Evolutionary conservation across 2,329 filamentous ascomycete species (phyloP).

Genomic region (Esteya vermicola): DNA sequence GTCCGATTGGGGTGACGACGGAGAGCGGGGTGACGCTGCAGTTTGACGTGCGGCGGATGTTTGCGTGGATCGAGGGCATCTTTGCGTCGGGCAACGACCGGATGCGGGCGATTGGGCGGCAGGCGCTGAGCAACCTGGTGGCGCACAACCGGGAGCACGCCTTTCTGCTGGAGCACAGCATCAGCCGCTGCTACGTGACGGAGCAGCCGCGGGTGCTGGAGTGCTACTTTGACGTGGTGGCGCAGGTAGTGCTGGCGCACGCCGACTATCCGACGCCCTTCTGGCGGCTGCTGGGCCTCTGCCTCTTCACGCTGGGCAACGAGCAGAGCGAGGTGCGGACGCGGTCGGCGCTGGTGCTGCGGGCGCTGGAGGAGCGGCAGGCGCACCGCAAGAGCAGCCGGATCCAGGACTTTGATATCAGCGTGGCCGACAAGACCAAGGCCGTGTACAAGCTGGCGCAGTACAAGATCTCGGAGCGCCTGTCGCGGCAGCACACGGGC

Average conservation of each 20-base stretch:
- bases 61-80: slow-evolving; percentile 90
- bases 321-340: slow-evolving; percentile 79
- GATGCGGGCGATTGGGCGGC: slow-evolving; percentile 77
- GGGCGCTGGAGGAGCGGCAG: slow-evolving; percentile 70
- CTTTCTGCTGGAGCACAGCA: slow-evolving; percentile 76
- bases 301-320: slow-evolving; percentile 84
- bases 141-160: slow-evolving; percentile 79
- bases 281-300: slow-evolving; percentile 80
- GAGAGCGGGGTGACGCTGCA: slow-evolving; percentile 78
- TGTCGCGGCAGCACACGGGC: slow-evolving; percentile 79
- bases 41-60: slow-evolving; percentile 84
- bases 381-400: slow-evolving; percentile 27
- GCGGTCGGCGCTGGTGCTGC: slow-evolving; percentile 70
- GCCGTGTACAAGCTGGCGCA: slow-evolving; percentile 96
- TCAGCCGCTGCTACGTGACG: slow-evolving; percentile 78
- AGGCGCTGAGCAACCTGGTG: slow-evolving; percentile 80
- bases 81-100: slow-evolving; percentile 86
- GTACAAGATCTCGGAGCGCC: slow-evolving; percentile 84
- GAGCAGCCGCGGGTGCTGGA: slow-evolving; percentile 72
- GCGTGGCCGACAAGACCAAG: slow-evolving; percentile 95
- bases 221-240: slow-evolving; percentile 90
- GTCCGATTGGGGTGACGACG: slow-evolving; percentile 73
- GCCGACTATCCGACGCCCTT: slow-evolving; percentile 73
- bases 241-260: slow-evolving; percentile 70
- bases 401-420: slow-evolving; percentile 94